Percentiles rank a stretch among this genome's conserved stretches.
These are phyloP conservation scores for Syncephalastrum sp. DNA, from an alignment of 371 early-diverging fungal genomes.

Conservation along the genomic window DNA sequence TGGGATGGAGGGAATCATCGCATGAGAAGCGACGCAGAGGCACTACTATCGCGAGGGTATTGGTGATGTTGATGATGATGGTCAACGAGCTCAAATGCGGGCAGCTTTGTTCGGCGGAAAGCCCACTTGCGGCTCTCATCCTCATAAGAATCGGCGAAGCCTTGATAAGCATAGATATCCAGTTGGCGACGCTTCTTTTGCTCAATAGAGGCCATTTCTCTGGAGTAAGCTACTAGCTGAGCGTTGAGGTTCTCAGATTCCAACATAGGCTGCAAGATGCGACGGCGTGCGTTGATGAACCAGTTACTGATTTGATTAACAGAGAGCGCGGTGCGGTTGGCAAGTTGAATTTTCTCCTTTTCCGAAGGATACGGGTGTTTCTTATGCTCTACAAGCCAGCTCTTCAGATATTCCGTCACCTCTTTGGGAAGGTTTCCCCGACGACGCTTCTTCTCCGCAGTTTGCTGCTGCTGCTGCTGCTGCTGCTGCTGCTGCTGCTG, in stretches of 20 bases:
- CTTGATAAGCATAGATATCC: slow-evolving; percentile 26
- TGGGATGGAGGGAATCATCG: slow-evolving; percentile 7
- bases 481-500: slow-evolving; percentile 1
- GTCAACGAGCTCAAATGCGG: slow-evolving; percentile 18
- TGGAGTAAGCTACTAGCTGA: slow-evolving; percentile 14
- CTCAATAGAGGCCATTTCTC: slow-evolving; percentile 13
- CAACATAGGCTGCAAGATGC: slow-evolving; percentile 57
- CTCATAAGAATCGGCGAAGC: slow-evolving; percentile 18
- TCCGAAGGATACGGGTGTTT: slow-evolving; percentile 85
- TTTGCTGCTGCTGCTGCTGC: no score
- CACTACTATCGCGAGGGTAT: no score
- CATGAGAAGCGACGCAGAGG: slow-evolving; percentile 9
- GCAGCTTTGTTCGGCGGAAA: slow-evolving; percentile 22
- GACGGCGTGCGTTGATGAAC: slow-evolving; percentile 88
- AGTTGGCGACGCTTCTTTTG: slow-evolving; percentile 24
- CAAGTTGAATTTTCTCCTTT: slow-evolving; percentile 68
- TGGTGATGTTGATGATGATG: slow-evolving; percentile 6
- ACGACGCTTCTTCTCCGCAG: slow-evolving; percentile 29
- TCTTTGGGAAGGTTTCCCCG: slow-evolving; percentile 66
- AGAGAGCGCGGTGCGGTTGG: slow-evolving; percentile 63
- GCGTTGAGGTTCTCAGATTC: slow-evolving; percentile 34
- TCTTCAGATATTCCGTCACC: slow-evolving; percentile 64
- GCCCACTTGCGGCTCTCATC: slow-evolving; percentile 19
- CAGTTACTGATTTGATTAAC: slow-evolving; percentile 86
- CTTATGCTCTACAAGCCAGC: slow-evolving; percentile 76